These are phyloP conservation scores for Tetradesmus obliquus DNA, from an alignment of 139 green algal species.

Conservation along the genomic window DNA sequence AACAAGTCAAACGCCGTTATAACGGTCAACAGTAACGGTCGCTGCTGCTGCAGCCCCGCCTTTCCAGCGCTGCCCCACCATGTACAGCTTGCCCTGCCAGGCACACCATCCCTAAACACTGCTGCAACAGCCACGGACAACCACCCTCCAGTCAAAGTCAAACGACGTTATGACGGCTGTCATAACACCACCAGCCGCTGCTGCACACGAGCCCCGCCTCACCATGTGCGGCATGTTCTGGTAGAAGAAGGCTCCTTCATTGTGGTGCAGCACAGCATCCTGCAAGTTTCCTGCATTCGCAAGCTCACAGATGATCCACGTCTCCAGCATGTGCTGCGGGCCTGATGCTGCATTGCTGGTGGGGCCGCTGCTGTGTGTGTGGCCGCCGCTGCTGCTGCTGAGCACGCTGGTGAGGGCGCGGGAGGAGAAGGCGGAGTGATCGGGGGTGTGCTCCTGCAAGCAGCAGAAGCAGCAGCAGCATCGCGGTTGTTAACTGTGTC, in stretches of 20 bases:
- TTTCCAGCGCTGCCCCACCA: too few species aligned
- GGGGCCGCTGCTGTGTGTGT: not conserved
- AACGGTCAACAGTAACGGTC: too few species aligned
- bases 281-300: slow-evolving; percentile 51
- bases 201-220: not conserved
- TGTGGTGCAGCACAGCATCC: slow-evolving; percentile 30
- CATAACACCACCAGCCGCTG: not conserved
- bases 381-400: not conserved
- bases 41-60: too few species aligned
- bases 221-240: slow-evolving; percentile 23
- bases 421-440: not conserved
- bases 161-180: not conserved
- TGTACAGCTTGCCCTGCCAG: too few species aligned
- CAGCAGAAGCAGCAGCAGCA: not conserved
- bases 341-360: not conserved
- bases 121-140: too few species aligned
- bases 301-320: slow-evolving; percentile 45
- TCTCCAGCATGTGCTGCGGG: slow-evolving; percentile 34
- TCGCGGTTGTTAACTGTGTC: too few species aligned
- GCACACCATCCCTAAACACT: too few species aligned
- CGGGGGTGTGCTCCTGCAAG: not conserved
- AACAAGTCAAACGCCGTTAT: too few species aligned
- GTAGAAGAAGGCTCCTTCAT: slow-evolving; percentile 5
- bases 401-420: not conserved
- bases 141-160: too few species aligned